Evolutionary conservation across 257 asterid species (phyloP).

Genomic region (Rehmannia glutinosa): DNA sequence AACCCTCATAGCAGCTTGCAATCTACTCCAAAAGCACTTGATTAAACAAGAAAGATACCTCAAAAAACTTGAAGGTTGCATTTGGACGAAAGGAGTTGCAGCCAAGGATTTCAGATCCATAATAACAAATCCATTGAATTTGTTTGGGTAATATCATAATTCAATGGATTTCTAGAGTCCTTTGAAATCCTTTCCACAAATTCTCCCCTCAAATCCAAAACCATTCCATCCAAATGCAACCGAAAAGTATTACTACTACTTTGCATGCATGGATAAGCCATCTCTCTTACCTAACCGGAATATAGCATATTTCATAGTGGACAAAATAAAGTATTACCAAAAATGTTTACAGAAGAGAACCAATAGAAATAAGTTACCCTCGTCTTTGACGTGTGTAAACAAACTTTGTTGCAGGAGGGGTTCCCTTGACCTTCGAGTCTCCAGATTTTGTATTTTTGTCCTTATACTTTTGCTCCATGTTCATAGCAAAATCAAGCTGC

Average conservation of each 20-base stretch:
- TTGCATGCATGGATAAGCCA: background rate
- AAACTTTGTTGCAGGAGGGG: slow-evolving; percentile 43
- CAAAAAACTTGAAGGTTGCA: too few species aligned
- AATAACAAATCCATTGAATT: too few species aligned
- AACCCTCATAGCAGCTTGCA: too few species aligned
- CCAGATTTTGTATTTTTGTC: slow-evolving; percentile 32
- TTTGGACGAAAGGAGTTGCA: too few species aligned
- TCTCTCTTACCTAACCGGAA: too few species aligned
- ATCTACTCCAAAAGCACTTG: background rate
- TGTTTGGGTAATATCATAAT: too few species aligned
- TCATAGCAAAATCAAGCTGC: slow-evolving; percentile 71
- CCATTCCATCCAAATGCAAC: too few species aligned
- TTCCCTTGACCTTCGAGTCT: slow-evolving; percentile 33
- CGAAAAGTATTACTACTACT: too few species aligned
- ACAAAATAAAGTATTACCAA: background rate
- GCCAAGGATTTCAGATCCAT: too few species aligned
- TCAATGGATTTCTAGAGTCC: too few species aligned
- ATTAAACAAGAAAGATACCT: background rate
- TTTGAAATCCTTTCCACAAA: too few species aligned
- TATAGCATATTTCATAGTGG: background rate
- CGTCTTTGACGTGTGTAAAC: slow-evolving; percentile 55
- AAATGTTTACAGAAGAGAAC: background rate
- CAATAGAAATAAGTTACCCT: slow-evolving; percentile 22
- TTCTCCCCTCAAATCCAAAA: too few species aligned
- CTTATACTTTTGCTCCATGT: slow-evolving; percentile 29